Evolutionary conservation across 495 filamentous ascomycete genomes (phyloP), one percentile per base, ranked within the genome.

Genomic region (Hypoxylon lenormandii): DNA sequence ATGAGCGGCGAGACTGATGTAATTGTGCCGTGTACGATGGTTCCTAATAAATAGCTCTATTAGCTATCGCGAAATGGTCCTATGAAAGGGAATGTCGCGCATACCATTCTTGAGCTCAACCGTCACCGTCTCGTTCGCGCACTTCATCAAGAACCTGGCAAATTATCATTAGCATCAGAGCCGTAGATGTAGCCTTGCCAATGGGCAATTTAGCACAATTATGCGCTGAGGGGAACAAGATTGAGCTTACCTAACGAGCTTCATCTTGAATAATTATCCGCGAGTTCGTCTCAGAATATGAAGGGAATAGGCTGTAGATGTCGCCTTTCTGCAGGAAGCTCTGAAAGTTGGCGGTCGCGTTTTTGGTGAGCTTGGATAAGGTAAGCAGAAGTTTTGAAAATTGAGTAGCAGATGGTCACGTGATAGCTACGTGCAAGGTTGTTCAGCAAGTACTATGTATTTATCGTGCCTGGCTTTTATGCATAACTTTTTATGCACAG

Each of bases 51-150:
- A 2, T 12, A 16, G 33, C 23, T 19, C 8, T 26, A 12, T 64
- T 48, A 54, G 45, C 21, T 45, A 49, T 45, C 0, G 15, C 11
- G 16, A 15, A 6, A 8, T 28, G 5, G 19, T 10, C 11, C 11
- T 16, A 18, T 28, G 10, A 13, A 36, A 21, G 30, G 43, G 5
- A 36, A 36, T 38, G 11, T 60, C 76, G 56, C 50, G 45, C 61
- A 42, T 79, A 94, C 94, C 95, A 87, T 97, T 98, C 79, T 98
- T 98, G 63, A 98, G 85, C 83, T 98, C 95, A 72, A 98, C 89
- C 8, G 94, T 96, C 61, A 98, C 95, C 60, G 94, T 96, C 82
- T 98, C 95, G 79, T 97, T 98, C 74, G 89, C 87, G 79, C 93
- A 97, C 85, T 98, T 98, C 95, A 98, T 97, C 56, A 98, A 82